Evolutionary conservation across 2,329 filamentous ascomycete genomes (phyloP).

Genomic region (Alternaria sp.): DNA sequence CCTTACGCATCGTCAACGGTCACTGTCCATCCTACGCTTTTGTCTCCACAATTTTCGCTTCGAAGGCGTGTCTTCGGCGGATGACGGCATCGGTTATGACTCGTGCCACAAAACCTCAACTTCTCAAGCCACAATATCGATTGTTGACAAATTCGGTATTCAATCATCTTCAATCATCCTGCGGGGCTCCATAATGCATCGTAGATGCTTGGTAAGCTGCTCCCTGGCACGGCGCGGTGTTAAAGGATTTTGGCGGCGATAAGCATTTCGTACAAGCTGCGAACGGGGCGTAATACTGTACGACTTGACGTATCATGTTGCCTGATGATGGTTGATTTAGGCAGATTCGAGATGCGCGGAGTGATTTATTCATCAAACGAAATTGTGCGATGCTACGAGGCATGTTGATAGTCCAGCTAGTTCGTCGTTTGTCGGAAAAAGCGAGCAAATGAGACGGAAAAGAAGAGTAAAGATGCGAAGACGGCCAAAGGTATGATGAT

Average conservation of each 20-base stretch:
- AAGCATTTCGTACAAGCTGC: not conserved
- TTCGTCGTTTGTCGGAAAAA: not conserved
- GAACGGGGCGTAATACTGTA: not conserved
- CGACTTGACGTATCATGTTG: not conserved
- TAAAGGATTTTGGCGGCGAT: not conserved
- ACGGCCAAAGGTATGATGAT: not conserved
- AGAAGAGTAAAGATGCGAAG: not conserved
- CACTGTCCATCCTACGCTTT: not conserved
- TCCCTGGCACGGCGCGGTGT: not conserved
- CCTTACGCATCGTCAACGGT: not conserved
- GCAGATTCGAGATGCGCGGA: not conserved
- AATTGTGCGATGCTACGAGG: not conserved
- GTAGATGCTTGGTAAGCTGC: not conserved
- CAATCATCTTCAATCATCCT: not conserved
- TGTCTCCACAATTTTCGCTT: conserved; percentile 1
- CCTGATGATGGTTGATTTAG: not conserved
- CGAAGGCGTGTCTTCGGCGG: conserved; percentile 9
- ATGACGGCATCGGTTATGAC: conserved; percentile 6
- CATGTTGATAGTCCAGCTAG: not conserved
- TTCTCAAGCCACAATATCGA: not conserved
- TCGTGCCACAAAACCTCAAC: not conserved
- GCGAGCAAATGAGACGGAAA: not conserved
- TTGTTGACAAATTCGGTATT: not conserved
- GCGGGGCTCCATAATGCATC: not conserved
- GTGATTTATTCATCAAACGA: not conserved